Conservation (phyloP, 306 rosid genomes). For the Gastrolobium villosum region DNA sequence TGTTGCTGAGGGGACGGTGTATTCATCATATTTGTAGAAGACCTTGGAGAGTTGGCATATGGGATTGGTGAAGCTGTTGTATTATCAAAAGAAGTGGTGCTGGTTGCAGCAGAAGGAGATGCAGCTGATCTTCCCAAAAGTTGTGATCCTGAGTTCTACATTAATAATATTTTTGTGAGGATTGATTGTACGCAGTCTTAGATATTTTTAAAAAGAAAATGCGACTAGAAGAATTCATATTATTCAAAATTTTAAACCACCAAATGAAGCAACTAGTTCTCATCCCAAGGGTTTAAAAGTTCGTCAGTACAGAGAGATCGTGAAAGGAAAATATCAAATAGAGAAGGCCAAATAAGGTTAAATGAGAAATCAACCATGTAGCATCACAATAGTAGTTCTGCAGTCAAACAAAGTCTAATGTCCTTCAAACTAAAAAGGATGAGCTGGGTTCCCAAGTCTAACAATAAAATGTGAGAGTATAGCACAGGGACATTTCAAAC, state of each 20-base stretch:
- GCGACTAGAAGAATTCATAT: constrained; percentile 28
- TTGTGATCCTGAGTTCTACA: constrained; percentile 85
- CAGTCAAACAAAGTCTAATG: constrained; percentile 27
- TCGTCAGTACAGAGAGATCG: constrained; percentile 7
- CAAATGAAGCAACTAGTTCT: constrained; percentile 38
- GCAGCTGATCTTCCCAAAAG: constrained; percentile 94
- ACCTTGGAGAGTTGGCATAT: constrained; percentile 96
- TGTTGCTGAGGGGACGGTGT: constrained; percentile 97
- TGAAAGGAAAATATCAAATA: constrained; percentile 28
- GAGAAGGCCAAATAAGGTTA: constrained; percentile 20
- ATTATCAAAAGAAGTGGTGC: constrained; percentile 78
- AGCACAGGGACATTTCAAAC: constrained; percentile 32
- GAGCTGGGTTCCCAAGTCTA: constrained; percentile 2
- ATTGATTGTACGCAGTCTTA: too few relatives aligned
- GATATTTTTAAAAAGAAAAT: not conserved
- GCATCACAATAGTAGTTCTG: not conserved
- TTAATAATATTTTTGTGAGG: constrained; percentile 1
- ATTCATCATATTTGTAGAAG: constrained; percentile 83
- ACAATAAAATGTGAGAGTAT: not conserved
- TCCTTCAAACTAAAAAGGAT: constrained; percentile 27
- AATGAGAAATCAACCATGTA: constrained; percentile 4
- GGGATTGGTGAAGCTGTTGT: constrained; percentile 85
- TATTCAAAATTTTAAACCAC: constrained; percentile 39
- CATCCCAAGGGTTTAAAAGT: constrained; percentile 27
- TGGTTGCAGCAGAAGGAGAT: constrained; percentile 82